Evolutionary conservation across 805 yeast genomes (phyloP).

Genomic region (Candida taoyuanica): DNA sequence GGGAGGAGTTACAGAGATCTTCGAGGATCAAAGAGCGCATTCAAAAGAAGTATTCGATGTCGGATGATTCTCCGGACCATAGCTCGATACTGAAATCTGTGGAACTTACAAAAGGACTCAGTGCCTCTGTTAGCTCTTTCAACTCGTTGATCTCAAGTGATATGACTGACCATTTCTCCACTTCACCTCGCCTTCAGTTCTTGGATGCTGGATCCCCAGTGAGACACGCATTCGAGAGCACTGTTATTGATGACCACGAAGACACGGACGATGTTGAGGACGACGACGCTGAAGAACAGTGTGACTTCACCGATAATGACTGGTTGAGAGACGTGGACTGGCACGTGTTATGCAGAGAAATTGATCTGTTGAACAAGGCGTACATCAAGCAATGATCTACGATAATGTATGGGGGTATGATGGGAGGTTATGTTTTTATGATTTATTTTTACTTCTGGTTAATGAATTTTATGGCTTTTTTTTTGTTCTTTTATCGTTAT

Average conservation of each 20-base stretch:
- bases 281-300: constrained; percentile 8
- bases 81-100: constrained; percentile 2
- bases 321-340: constrained; percentile 73
- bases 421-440: neutral
- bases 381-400: constrained; percentile 15
- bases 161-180: constrained; percentile 5
- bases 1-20: constrained; percentile 38
- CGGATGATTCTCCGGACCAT: constrained; percentile 1
- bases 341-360: constrained; percentile 82
- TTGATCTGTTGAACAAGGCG: constrained; percentile 62
- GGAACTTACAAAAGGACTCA: constrained; percentile 9
- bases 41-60: constrained; percentile 1
- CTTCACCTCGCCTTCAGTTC: constrained; percentile 9
- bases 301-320: constrained; percentile 11
- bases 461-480: too few species aligned
- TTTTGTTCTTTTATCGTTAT: too few species aligned
- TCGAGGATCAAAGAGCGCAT: constrained; percentile 7
- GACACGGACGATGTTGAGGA: constrained; percentile 13
- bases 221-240: constrained; percentile 9
- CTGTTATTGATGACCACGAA: constrained; percentile 12
- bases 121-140: constrained; percentile 14
- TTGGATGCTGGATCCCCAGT: constrained; percentile 13
- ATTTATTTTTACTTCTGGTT: neutral
- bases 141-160: constrained; percentile 10
- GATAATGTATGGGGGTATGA: too few species aligned